Percentiles rank a stretch among this genome's conserved stretches.
phyloP scores from a whole-genome alignment of 495 filamentous ascomycete species.

The Annulohypoxylon moriforme region DNA sequence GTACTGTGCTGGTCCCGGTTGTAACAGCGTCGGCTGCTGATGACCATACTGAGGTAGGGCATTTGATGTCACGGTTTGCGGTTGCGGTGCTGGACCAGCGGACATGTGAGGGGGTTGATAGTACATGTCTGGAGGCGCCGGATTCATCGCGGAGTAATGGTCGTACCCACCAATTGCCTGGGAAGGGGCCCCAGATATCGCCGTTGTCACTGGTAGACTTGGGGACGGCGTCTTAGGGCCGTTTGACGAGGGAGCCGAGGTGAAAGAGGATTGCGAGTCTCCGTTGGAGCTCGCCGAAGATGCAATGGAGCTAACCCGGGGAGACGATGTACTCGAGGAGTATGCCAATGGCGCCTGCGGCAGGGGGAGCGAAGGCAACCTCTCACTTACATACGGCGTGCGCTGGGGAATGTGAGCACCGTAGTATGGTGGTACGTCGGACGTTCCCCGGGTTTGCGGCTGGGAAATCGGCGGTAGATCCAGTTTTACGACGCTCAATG shows the following conservation, averaged over 20 bases:
- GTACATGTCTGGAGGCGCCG: constrained; percentile 82
- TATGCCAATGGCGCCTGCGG: constrained; percentile 71
- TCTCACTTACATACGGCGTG: constrained; percentile 75
- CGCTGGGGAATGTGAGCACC: constrained; percentile 76
- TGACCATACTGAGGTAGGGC: constrained; percentile 78
- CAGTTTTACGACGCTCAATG: constrained; percentile 88
- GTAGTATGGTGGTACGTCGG: constrained; percentile 78
- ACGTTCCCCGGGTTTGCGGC: constrained; percentile 88
- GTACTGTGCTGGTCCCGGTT: constrained; percentile 80
- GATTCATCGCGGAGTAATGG: constrained; percentile 85
- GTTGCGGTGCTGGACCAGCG: constrained; percentile 79
- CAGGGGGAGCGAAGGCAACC: constrained; percentile 79
- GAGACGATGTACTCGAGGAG: constrained; percentile 73
- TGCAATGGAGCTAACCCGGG: constrained; percentile 75
- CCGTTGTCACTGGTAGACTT: constrained; percentile 54
- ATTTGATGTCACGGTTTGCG: constrained; percentile 83
- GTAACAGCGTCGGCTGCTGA: constrained; percentile 82
- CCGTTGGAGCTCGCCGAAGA: constrained; percentile 64
- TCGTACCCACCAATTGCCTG: constrained; percentile 63
- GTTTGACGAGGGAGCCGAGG: constrained; percentile 66
- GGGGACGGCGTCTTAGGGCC: constrained; percentile 69
- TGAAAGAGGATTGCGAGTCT: constrained; percentile 64
- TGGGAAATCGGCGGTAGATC: constrained; percentile 95
- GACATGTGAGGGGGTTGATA: constrained; percentile 81
- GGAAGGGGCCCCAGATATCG: constrained; percentile 53